These are phyloP conservation scores for Venturia effusa DNA, from an alignment of 2,329 filamentous ascomycete species.

Conservation along the genomic window DNA sequence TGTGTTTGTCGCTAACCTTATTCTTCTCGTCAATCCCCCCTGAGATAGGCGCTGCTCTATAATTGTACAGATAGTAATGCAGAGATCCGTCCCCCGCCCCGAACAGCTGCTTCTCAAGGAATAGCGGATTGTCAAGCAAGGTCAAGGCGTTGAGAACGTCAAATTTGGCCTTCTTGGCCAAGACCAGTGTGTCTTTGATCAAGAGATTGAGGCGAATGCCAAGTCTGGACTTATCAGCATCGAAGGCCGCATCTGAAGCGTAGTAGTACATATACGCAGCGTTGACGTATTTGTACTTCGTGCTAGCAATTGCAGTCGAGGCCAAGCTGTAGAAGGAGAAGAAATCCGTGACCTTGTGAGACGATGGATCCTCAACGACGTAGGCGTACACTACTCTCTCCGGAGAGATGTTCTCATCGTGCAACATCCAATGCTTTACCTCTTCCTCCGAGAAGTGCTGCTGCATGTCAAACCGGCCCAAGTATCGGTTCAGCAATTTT, in stretches of 20 bases:
- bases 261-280: slow-evolving; percentile 98
- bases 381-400: slow-evolving; percentile 88
- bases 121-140: slow-evolving; percentile 85
- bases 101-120: slow-evolving; percentile 90
- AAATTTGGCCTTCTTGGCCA: slow-evolving; percentile 76
- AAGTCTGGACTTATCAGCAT: slow-evolving; percentile 45
- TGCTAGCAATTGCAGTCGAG: slow-evolving; percentile 77
- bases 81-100: slow-evolving; percentile 88
- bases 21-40: slow-evolving; percentile 78
- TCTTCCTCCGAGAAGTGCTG: slow-evolving; percentile 73
- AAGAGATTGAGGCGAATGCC: slow-evolving; percentile 73
- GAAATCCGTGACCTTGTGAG: slow-evolving; percentile 85
- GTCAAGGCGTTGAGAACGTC: slow-evolving; percentile 97
- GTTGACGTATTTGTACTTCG: slow-evolving; percentile 66
- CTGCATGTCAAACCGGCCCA: slow-evolving; percentile 70
- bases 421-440: slow-evolving; percentile 76
- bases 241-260: slow-evolving; percentile 68
- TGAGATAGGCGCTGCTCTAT: slow-evolving; percentile 71
- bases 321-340: slow-evolving; percentile 95
- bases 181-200: slow-evolving; percentile 73
- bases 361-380: slow-evolving; percentile 62
- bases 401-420: slow-evolving; percentile 50
- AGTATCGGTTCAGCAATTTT: slow-evolving; percentile 64
- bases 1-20: slow-evolving; percentile 60
- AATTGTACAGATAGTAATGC: slow-evolving; percentile 98